These are phyloP conservation scores for Cucurbita pepo DNA, from an alignment of 306 rosid genomes.

Conservation along the genomic window DNA sequence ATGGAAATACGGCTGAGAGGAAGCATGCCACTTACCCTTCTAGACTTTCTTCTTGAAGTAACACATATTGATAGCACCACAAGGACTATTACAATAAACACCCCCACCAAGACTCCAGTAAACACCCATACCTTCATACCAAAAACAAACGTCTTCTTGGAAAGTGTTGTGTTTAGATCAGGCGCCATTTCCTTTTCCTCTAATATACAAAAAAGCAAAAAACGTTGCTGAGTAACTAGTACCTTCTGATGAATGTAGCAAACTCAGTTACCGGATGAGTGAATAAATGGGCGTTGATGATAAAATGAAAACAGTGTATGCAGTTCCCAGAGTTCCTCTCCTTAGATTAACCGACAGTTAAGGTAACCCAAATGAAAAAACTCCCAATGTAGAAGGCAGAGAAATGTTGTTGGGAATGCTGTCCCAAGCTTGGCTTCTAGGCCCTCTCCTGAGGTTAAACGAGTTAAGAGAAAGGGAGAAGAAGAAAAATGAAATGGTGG, in stretches of 20 bases:
- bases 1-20: constrained; percentile 38
- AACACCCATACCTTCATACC: constrained; percentile 71
- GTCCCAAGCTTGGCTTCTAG: not conserved
- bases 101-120: constrained; percentile 53
- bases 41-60: constrained; percentile 54
- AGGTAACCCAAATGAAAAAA: not conserved
- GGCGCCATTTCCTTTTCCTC: constrained; percentile 41
- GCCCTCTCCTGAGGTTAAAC: not conserved
- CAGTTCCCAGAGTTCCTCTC: not conserved
- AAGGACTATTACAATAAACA: constrained; percentile 57
- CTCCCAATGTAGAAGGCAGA: not conserved
- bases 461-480: not conserved
- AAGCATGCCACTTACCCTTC: constrained; percentile 46
- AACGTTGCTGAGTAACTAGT: constrained; percentile 16
- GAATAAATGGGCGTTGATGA: not conserved
- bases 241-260: constrained; percentile 1
- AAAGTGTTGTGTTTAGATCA: constrained; percentile 48
- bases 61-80: constrained; percentile 63
- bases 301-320: not conserved
- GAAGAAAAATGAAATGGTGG: constrained; percentile 2
- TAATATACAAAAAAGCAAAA: constrained; percentile 8
- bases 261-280: not conserved
- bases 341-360: not conserved
- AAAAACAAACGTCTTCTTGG: constrained; percentile 53
- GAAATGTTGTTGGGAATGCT: not conserved